Percentiles rank a stretch among this genome's conserved stretches.
Conservation (phyloP, 129 eudicot species). For the Saposhnikovia divaricata region DNA sequence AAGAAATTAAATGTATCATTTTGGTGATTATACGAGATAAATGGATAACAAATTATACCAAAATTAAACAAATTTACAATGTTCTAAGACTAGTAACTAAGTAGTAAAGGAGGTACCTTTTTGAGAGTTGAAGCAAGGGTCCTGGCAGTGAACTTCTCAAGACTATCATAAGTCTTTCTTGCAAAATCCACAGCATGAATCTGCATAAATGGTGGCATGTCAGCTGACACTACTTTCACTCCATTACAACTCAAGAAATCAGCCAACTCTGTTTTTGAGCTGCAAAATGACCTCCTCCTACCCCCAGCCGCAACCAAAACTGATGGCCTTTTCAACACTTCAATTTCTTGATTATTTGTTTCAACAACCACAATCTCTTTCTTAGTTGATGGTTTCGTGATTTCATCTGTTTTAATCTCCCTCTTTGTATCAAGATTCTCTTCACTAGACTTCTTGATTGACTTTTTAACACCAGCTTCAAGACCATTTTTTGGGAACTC, state of each 20-base stretch:
- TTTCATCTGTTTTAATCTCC: constrained; percentile 22
- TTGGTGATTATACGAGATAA: background rate
- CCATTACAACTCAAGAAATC: constrained; percentile 71
- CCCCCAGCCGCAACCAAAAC: constrained; percentile 27
- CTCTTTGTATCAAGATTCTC: constrained; percentile 27
- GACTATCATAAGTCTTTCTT: constrained; percentile 78
- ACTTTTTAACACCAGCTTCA: constrained; percentile 11
- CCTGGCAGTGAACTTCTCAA: constrained; percentile 88
- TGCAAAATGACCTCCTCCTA: constrained; percentile 59
- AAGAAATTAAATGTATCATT: background rate
- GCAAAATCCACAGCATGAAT: constrained; percentile 89
- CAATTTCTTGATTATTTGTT: constrained; percentile 7
- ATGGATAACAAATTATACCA: background rate
- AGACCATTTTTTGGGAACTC: background rate
- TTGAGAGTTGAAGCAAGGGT: constrained; percentile 78
- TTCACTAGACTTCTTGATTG: constrained; percentile 15
- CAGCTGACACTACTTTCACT: constrained; percentile 80
- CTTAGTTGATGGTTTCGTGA: constrained; percentile 23
- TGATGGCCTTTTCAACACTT: constrained; percentile 23
- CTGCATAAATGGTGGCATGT: constrained; percentile 94
- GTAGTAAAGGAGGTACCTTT: constrained; percentile 54
- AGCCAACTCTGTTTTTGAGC: constrained; percentile 57
- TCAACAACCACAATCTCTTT: constrained; percentile 7
- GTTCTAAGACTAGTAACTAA: constrained; percentile 4
- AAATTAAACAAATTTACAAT: background rate